phyloP scores from a whole-genome alignment of 2,329 filamentous ascomycete genomes.

The Mollisia scopiformis region DNA sequence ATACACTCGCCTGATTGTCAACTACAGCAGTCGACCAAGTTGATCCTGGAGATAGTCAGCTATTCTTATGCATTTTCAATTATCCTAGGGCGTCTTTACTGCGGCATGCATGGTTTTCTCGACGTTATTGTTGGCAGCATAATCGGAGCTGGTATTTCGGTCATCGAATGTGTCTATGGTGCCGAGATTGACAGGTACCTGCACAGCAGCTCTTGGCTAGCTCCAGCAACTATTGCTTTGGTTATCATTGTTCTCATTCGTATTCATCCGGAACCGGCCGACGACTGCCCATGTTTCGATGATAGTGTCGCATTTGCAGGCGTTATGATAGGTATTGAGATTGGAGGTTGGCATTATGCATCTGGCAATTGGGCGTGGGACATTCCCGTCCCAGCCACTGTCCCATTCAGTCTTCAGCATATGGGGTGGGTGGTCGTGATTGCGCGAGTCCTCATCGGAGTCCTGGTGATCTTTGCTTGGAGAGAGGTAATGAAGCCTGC shows the following conservation, averaged over 20 bases:
- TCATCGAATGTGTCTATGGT: conserved; percentile 63
- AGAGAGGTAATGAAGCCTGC: conserved; percentile 86
- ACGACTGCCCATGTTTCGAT: conserved; percentile 96
- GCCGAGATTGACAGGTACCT: conserved; percentile 72
- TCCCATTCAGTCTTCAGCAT: conserved; percentile 66
- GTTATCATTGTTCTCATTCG: conserved; percentile 77
- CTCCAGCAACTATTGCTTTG: conserved; percentile 65
- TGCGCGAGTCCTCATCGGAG: conserved; percentile 75
- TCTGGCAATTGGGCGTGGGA: conserved; percentile 48
- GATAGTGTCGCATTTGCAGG: conserved; percentile 93
- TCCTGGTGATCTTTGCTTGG: conserved; percentile 86
- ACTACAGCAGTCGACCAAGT: conserved; percentile 59
- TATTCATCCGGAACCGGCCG: conserved; percentile 92
- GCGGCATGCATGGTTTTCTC: conserved; percentile 97
- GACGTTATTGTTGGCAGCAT: conserved; percentile 83
- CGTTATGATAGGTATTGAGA: conserved; percentile 82
- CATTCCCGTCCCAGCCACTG: conserved; percentile 55
- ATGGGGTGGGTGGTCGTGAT: conserved; percentile 68
- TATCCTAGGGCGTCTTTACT: conserved; percentile 88
- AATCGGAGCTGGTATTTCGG: conserved; percentile 69
- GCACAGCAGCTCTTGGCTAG: conserved; percentile 63
- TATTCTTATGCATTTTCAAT: conserved; percentile 91
- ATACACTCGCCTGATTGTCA: conserved; percentile 68
- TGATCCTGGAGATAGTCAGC: conserved; percentile 67
- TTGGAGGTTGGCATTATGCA: conserved; percentile 80